Percentiles rank a stretch among this genome's conserved stretches.
Conservation (phyloP, 2,329 filamentous ascomycete species). For the Xylaria sp. region DNA sequence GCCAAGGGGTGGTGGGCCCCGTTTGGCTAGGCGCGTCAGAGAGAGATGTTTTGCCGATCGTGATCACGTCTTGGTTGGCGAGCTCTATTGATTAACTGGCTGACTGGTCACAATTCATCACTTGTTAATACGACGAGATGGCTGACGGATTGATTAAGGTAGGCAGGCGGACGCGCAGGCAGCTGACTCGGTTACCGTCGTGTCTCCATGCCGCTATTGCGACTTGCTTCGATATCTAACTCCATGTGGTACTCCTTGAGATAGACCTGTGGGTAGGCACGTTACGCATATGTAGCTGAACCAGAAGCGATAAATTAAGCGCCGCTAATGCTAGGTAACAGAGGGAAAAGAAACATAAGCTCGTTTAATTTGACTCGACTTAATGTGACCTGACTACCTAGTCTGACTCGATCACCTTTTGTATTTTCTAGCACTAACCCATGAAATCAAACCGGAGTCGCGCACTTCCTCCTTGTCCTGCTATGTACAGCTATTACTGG, state of each 20-base stretch:
- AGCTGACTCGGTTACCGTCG: background rate
- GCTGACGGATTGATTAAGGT: background rate
- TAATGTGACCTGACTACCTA: background rate
- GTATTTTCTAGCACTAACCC: background rate
- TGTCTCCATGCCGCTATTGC: background rate
- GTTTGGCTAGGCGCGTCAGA: no score
- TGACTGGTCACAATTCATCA: no score
- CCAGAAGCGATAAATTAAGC: background rate
- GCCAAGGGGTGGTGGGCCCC: no score
- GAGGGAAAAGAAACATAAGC: background rate
- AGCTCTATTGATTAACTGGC: no score
- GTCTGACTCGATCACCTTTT: background rate
- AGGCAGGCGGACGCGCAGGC: background rate
- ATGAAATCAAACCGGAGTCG: slow-evolving; percentile 5
- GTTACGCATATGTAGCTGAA: background rate
- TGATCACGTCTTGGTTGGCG: no score
- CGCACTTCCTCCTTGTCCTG: slow-evolving; percentile 21
- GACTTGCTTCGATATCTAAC: background rate
- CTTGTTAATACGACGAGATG: no score
- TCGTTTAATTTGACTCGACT: background rate
- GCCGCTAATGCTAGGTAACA: background rate
- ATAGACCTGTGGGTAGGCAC: background rate
- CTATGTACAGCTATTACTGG: slow-evolving; percentile 31
- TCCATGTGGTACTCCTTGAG: background rate
- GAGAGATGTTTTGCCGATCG: no score